Conservation (phyloP, 495 filamentous ascomycete species). For the Schizothecium vesticola region DNA sequence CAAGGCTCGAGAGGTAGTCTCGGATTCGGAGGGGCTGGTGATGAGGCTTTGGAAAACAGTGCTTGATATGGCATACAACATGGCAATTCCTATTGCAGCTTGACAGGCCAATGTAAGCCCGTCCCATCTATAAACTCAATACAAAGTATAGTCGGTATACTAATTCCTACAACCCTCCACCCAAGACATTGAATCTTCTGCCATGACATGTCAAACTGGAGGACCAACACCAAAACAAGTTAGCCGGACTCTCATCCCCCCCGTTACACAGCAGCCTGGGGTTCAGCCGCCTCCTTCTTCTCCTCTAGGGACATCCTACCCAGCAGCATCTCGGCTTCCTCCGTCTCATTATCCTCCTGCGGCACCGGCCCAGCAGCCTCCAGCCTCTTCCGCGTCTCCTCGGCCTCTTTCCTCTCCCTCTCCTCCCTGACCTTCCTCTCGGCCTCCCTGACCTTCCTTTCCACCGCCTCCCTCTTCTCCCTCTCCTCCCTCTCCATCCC, state of each 20-base stretch:
- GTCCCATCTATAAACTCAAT: background rate
- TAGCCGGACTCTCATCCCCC: background rate
- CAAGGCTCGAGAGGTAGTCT: no score
- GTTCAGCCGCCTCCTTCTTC: constrained; percentile 21
- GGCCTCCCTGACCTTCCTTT: constrained; percentile 23
- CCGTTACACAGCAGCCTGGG: constrained; percentile 12
- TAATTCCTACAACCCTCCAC: background rate
- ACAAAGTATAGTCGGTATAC: background rate
- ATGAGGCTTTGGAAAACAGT: no score
- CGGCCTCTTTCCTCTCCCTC: constrained; percentile 26
- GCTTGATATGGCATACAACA: no score
- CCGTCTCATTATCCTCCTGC: constrained; percentile 12
- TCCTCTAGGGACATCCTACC: constrained; percentile 34
- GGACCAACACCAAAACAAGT: background rate
- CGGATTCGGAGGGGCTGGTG: no score
- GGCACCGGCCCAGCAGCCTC: constrained; percentile 36
- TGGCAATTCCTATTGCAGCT: no score
- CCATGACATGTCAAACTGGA: background rate
- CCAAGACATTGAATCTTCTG: no score
- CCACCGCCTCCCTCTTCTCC: constrained; percentile 49
- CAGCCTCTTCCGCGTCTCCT: constrained; percentile 30
- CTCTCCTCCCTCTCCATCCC: constrained; percentile 64
- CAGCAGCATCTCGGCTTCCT: constrained; percentile 26
- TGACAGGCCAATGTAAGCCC: no score
- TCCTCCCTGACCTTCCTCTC: constrained; percentile 29